Evolutionary conservation across 495 filamentous ascomycete genomes (phyloP).

Genomic region (Aspergillus indologenus): DNA sequence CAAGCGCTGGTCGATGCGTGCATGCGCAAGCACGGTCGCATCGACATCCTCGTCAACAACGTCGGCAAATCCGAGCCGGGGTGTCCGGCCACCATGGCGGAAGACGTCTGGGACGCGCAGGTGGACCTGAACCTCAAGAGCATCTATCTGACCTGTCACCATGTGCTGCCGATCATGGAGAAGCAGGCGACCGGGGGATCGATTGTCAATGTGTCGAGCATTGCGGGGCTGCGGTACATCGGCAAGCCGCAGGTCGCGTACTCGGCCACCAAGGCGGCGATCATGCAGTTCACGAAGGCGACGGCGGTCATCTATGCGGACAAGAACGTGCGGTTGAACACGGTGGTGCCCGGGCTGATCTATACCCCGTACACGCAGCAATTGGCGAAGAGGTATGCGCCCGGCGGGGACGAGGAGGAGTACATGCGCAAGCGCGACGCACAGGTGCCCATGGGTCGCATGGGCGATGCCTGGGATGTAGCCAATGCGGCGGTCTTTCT

Average conservation of each 20-base stretch:
- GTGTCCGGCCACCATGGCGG: slow-evolving; percentile 44
- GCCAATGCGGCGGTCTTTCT: slow-evolving; percentile 51
- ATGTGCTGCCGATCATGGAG: slow-evolving; percentile 51
- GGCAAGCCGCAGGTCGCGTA: slow-evolving; percentile 53
- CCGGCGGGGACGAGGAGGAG: slow-evolving; percentile 32
- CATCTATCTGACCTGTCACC: slow-evolving; percentile 46
- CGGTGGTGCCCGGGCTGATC: slow-evolving; percentile 52
- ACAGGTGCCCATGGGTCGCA: slow-evolving; percentile 40
- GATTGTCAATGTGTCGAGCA: slow-evolving; percentile 44
- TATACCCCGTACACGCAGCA: slow-evolving; percentile 45
- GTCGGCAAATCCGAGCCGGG: slow-evolving; percentile 50
- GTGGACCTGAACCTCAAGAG: slow-evolving; percentile 52
- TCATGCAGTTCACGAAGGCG: slow-evolving; percentile 48
- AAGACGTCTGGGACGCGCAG: slow-evolving; percentile 49
- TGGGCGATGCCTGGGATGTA: slow-evolving; percentile 51
- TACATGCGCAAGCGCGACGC: slow-evolving; percentile 37
- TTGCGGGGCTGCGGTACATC: slow-evolving; percentile 51
- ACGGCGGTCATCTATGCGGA: slow-evolving; percentile 50
- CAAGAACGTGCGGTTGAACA: slow-evolving; percentile 48
- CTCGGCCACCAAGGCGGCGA: slow-evolving; percentile 47
- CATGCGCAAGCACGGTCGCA: slow-evolving; percentile 45
- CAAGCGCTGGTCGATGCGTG: slow-evolving; percentile 44
- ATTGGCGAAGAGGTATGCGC: slow-evolving; percentile 41
- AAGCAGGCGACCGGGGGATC: slow-evolving; percentile 33
- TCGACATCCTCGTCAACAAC: slow-evolving; percentile 57